Conservation (phyloP, 371 early-diverging fungal genomes). For the Rhizopus sp. region DNA sequence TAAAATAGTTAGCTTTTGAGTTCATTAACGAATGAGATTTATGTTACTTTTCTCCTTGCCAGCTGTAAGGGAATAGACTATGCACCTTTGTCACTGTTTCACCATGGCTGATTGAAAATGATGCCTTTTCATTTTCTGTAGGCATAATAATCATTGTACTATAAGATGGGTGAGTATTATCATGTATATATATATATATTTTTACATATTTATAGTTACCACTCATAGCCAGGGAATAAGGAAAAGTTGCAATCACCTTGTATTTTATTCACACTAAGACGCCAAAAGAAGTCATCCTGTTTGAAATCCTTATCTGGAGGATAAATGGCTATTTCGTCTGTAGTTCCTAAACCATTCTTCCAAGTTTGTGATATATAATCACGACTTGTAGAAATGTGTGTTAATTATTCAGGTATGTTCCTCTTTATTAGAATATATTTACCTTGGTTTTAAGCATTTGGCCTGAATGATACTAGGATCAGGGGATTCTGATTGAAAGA, state of each 20-base stretch:
- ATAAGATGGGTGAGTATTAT: neutral
- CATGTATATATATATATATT: neutral
- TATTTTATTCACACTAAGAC: conserved; percentile 55
- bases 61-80: conserved; percentile 66
- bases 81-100: conserved; percentile 56
- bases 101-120: conserved; percentile 59
- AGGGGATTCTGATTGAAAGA: conserved; percentile 36
- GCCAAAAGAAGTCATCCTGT: conserved; percentile 66
- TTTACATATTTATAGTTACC: conserved; percentile 33
- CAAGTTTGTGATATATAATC: conserved; percentile 51
- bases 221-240: conserved; percentile 66
- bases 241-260: conserved; percentile 63
- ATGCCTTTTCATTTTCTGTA: conserved; percentile 28
- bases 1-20: neutral
- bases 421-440: neutral
- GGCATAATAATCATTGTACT: conserved; percentile 46
- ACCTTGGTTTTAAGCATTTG: conserved; percentile 19
- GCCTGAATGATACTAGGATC: conserved; percentile 29
- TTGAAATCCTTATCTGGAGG: conserved; percentile 54
- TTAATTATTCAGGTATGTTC: neutral
- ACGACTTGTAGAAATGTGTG: conserved; percentile 14
- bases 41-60: conserved; percentile 61
- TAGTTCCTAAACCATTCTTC: conserved; percentile 75
- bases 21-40: neutral
- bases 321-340: conserved; percentile 62